A percentile compares a stretch with the other conserved stretches of the same genome.
Evolutionary conservation across 176 grass and related monocot species (phyloP).

Genomic region (Saccharum spontaneum): DNA sequence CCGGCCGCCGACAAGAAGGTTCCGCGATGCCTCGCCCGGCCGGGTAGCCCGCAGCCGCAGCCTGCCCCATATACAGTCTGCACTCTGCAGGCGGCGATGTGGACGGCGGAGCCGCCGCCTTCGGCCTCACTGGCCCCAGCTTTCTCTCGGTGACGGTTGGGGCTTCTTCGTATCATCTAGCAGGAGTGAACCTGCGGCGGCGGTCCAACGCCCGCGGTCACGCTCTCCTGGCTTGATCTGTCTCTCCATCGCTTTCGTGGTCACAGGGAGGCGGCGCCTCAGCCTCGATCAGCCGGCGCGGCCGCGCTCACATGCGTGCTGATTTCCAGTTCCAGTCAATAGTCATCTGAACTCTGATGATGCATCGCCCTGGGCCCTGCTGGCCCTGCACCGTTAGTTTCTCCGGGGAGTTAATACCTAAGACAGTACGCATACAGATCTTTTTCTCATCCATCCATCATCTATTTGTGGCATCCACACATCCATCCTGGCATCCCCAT

Average conservation of each 20-base stretch:
- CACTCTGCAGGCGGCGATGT: neutral
- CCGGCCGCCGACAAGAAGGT: slow-evolving; percentile 3
- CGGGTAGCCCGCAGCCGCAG: neutral
- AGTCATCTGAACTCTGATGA: neutral
- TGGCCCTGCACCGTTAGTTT: neutral
- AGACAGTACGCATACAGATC: neutral
- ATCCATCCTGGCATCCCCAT: too few species aligned
- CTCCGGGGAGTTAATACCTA: neutral
- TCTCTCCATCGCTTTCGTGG: neutral
- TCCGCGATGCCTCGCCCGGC: neutral
- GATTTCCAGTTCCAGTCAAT: neutral
- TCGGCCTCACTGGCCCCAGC: neutral
- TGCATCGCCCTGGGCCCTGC: neutral
- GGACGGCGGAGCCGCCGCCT: neutral
- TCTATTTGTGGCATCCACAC: too few species aligned
- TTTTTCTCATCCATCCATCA: neutral
- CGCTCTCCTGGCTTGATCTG: too few species aligned
- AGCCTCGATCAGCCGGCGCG: neutral
- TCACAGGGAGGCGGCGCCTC: neutral
- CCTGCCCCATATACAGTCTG: neutral
- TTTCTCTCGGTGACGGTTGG: neutral
- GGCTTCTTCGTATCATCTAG: too few species aligned
- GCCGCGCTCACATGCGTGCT: neutral
- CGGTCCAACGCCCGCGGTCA: too few species aligned
- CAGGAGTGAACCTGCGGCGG: too few species aligned